These are phyloP conservation scores for Fusarium chlamydosporum DNA, from an alignment of 2,329 filamentous ascomycete genomes.

Conservation along the genomic window DNA sequence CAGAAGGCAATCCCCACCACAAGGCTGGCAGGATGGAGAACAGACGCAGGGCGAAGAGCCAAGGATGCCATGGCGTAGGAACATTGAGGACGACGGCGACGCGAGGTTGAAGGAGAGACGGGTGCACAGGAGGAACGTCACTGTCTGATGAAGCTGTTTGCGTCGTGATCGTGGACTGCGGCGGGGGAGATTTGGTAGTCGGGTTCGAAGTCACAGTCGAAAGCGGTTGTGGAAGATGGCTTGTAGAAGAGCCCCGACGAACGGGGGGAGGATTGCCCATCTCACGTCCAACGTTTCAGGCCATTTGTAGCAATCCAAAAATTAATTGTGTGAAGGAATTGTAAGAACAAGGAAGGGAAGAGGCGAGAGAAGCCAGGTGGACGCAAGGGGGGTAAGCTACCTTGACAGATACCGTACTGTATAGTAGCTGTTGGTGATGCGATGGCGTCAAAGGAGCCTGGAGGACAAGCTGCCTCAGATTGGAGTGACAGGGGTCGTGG, in stretches of 20 bases:
- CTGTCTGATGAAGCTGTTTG: slow-evolving; percentile 19
- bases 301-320: slow-evolving; percentile 40
- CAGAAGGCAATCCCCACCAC: slow-evolving; percentile 79
- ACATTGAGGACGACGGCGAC: slow-evolving; percentile 84
- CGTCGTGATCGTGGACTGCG: slow-evolving; percentile 11
- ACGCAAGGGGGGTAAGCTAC: slow-evolving; percentile 25
- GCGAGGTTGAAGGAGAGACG: slow-evolving; percentile 76
- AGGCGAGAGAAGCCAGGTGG: slow-evolving; percentile 13
- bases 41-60: slow-evolving; percentile 79
- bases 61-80: slow-evolving; percentile 78
- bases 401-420: slow-evolving; percentile 1
- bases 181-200: slow-evolving; percentile 30
- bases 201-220: slow-evolving; percentile 26
- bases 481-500: slow-evolving; percentile 40
- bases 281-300: slow-evolving; percentile 45
- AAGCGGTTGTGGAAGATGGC: slow-evolving; percentile 46
- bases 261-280: slow-evolving; percentile 49
- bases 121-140: slow-evolving; percentile 44
- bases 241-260: slow-evolving; percentile 47
- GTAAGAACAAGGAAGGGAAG: neutral
- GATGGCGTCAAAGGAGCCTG: slow-evolving; percentile 46
- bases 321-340: slow-evolving; percentile 10
- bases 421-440: slow-evolving; percentile 30
- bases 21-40: slow-evolving; percentile 78
- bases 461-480: slow-evolving; percentile 27